A percentile compares a stretch with the other conserved stretches of the same genome.
phyloP scores from a whole-genome alignment of 179 eudicot species.

The Beta corolliflora region DNA sequence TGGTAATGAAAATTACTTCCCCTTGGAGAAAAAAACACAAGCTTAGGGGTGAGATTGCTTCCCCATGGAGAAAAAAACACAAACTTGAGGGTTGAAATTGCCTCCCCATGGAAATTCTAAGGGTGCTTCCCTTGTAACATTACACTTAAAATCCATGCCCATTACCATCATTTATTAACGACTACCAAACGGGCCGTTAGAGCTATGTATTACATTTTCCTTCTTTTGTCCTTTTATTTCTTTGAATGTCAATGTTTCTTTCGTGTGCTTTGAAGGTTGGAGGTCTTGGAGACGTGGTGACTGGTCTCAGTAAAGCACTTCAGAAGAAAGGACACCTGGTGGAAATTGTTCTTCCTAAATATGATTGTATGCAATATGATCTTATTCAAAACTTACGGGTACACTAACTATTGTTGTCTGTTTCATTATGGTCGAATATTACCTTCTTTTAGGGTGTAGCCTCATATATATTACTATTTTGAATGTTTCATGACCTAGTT shows the following conservation, averaged over 20 bases:
- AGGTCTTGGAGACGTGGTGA: slow-evolving; percentile 97
- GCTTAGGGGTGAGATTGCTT: too few species aligned
- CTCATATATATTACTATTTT: slow-evolving; percentile 12
- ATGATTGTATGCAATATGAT: slow-evolving; percentile 91
- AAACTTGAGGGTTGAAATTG: too few species aligned
- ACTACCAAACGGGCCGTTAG: too few species aligned
- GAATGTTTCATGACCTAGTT: slow-evolving; percentile 18
- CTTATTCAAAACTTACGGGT: slow-evolving; percentile 71
- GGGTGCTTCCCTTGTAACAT: too few species aligned
- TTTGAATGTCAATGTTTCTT: slow-evolving; percentile 4
- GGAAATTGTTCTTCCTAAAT: slow-evolving; percentile 87
- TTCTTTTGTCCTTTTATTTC: neutral
- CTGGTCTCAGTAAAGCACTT: slow-evolving; percentile 93
- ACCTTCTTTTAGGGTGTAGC: neutral
- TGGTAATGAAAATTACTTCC: too few species aligned
- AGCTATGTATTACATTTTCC: too few species aligned
- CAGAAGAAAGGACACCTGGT: slow-evolving; percentile 95
- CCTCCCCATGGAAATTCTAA: too few species aligned
- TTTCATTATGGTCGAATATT: neutral
- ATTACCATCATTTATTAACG: too few species aligned
- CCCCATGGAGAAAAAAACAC: too few species aligned
- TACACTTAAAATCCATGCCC: too few species aligned
- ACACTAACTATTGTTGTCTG: slow-evolving; percentile 20
- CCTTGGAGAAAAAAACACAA: too few species aligned
- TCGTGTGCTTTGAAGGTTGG: slow-evolving; percentile 64